Base-by-base conservation (phyloP, 129 eudicot genomes). In the Helianthus tuberosus region DNA sequence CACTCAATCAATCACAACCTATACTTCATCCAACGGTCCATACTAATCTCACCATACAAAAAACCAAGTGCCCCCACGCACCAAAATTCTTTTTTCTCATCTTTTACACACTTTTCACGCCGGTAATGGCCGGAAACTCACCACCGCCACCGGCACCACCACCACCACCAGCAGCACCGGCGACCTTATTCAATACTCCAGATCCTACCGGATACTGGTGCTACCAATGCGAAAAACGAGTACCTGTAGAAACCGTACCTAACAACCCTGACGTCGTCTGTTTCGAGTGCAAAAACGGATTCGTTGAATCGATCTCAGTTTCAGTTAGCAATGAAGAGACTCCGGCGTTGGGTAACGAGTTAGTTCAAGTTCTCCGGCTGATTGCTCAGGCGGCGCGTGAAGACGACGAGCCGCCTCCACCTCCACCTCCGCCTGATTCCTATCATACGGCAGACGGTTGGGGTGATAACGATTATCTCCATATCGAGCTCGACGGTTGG, bases 381-480 rank as follows among this genome's bases (percentile, higher is more conserved):
- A 84, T 93, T n/a, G 87, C 92, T 1, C 89, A 90, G 83, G 95
- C 77, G 5, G 87, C 96, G 83, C 92, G 87, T 83, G 92, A 79
- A 0, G 85, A 84, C 1, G 90, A 84, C 89, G 86, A 82, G 41
- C 96, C 96, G 8, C 96, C 94, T 2, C 86, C 87, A 0, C 96
- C 94, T 2, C 86, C 87, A 0, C 94, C 89, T 2, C 89, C 92
- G 6, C 74, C 89, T 5, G 79, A 76, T 46, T 84, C 85, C 6
- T 63, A 82, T 64, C 75, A 10, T 7, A 66, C 32, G 32, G 32
- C 32, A 27, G 32, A 27, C 32, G 32, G 32, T 27, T 27, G 32
- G 32, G 32, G 61, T 17, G 96, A 81, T 12, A 84, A 59, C 38
- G 88, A 87, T 65, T 84, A 82, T 61, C 85, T 93, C 35, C 87